Base-by-base conservation (phyloP, 2,329 filamentous ascomycete genomes). In the Aureobasidium subglaciale region DNA sequence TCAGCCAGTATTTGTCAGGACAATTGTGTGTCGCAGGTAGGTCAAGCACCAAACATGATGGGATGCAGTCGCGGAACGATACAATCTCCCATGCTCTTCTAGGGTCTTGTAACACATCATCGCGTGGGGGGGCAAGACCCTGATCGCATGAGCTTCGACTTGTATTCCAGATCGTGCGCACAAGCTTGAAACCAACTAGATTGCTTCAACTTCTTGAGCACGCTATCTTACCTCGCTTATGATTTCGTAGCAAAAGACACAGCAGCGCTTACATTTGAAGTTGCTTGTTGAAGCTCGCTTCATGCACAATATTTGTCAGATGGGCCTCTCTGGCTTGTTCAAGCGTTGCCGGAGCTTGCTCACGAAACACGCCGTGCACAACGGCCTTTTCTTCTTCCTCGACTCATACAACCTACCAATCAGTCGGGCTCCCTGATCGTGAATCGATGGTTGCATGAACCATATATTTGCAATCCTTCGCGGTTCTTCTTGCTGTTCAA, bases 231-330 rank as follows among this genome's bases (percentile, higher is more conserved):
- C 45, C 45, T 48, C 45, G 45, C 45, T 48, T 48, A 10, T 35
- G 29, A 27, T 15, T 48, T 10, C 29, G 35, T 27, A n/a, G 32
- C 6, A 20, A 48, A 30, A 24, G 45, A 48, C 25, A 48, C 16
- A 29, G 16, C 30, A 30, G 20, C 30, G 32, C 45, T 37, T 48
- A 48, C 29, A 35, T 13, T 48, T 48, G 20, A 10, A 35, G n/a
- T 48, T 48, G 30, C 45, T 48, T 34, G 29, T 37, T 37, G 13
- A 15, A 37, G 34, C n/a, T 32, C n/a, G 29, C 42, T 16, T 30
- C 50, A 54, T 54, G 50, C 38, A 54, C 9, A 43, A 20, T 18
- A 54, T 54, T 54, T 54, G 50, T 54, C 50, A 54, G 37, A 42
- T 38, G 29, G 46, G n/a, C 24, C 30, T 35, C 8, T 15, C 9